Evolutionary conservation across 305 asterid genomes (phyloP), one percentile per base, ranked within the genome.

Genomic region (Fraxinus nigra): DNA sequence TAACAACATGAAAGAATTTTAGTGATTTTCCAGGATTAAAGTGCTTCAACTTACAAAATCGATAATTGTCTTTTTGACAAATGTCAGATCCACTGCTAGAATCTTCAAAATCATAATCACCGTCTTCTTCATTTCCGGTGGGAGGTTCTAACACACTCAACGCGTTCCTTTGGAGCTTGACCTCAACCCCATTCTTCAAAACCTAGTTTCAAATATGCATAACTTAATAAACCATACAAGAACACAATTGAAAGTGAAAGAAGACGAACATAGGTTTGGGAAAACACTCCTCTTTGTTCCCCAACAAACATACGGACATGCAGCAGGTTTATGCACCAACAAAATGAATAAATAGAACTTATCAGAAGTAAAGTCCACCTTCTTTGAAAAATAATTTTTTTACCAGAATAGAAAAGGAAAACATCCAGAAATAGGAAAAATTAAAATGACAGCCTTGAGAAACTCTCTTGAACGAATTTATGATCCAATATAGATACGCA

Each of bases 121-220:
- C 90, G 2, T 91, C 95, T 33, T 89, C 97, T 87, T 96, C 98
- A 76, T 93, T 91, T 14, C 98, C 98, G 9, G 98, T 94, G 65
- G 98, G 97, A 69, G 90, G 94, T 82, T 96, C 98, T 84, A 96
- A 79, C 69, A 96, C 98, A 46, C 98, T 94, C 88, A 96, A 87
- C 34, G 99, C 99, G 87, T 96, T 96, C 79, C 98, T 84, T 86
- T 96, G 99, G 80, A 96, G 97, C 89, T 94, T 94, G 75, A 94
- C 99, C 87, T 96, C 99, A 81, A 90, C 97, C 11, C 99, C 99
- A 84, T 96, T 96, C 88, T 93, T 96, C 90, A 96, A 83, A 75
- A 94, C 99, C 99, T 95, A 85, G 85, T 72, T 61, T 43, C 78
- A 6, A 65, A 74, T 48, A 40, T 14, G 81, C 38, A 13, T 13